Evolutionary conservation across 306 rosid genomes (phyloP).

Genomic region (Castanea sativa): DNA sequence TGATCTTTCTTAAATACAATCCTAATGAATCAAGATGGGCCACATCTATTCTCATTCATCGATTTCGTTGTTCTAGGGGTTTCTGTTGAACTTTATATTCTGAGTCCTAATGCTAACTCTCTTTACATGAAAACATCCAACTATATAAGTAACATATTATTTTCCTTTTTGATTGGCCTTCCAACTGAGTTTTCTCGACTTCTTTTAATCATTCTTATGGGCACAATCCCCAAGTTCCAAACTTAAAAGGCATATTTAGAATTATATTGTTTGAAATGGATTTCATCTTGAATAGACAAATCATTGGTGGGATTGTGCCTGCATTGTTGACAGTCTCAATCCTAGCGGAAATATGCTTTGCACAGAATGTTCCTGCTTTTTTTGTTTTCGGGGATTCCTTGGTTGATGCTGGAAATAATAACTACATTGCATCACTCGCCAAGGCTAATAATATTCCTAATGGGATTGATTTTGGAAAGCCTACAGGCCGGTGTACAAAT

Average conservation of each 20-base stretch:
- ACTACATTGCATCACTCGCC: constrained; percentile 51
- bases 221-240: background rate
- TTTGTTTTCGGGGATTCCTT: constrained; percentile 79
- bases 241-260: background rate
- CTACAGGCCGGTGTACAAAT: constrained; percentile 74
- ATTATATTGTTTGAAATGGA: constrained; percentile 25
- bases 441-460: constrained; percentile 55
- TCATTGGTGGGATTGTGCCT: constrained; percentile 15
- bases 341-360: constrained; percentile 29
- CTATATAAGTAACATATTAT: background rate
- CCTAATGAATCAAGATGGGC: no score
- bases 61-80: no score
- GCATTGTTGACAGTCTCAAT: constrained; percentile 10
- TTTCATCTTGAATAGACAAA: constrained; percentile 17
- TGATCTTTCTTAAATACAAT: no score
- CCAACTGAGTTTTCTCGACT: background rate
- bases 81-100: no score
- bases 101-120: no score
- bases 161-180: background rate
- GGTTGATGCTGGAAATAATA: constrained; percentile 71
- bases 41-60: no score
- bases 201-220: background rate
- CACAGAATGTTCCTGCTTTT: constrained; percentile 39
- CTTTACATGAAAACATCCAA: background rate
- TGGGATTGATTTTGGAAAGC: constrained; percentile 69